Base-by-base conservation (phyloP, 2,329 filamentous ascomycete genomes). In the Ophiosphaerella herpotricha region DNA sequence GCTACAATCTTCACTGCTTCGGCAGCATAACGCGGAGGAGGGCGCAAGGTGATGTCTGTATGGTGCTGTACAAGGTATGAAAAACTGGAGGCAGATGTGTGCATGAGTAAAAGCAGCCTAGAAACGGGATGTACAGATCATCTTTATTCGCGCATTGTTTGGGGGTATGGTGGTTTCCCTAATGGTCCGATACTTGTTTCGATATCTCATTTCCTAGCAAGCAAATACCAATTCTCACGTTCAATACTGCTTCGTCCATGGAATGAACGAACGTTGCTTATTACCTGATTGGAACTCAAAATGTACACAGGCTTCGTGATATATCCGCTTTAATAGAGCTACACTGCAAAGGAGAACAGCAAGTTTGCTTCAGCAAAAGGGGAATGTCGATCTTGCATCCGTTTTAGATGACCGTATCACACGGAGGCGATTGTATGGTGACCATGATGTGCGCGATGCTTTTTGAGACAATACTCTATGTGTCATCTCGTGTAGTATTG, bases 371-470 rank as follows among this genome's bases (percentile, higher is more conserved):
- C 39, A 46, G 39, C 39, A 16, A 29, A 32, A 37, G 21, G 12
- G 23, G 32, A 23, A 32, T 24, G 9, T 47, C 23, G 13, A 14
- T 65, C 51, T 65, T 12, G 61, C 62, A 65, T 56, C 62, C 62
- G 52, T 42, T 65, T 64, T 65, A 65, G 62, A 61, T 64, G 62
- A 50, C 50, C 33, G 48, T 31, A 50, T 57, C 35, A 49, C 53
- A 62, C 41, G 48, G 52, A 44, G 50, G 47, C 37, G 38, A 21
- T 50, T 14, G 48, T 35, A 39, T 47, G 57, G 26, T 46, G 56
- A 57, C 51, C 62, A 64, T 64, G 62, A 65, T 65, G 62, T 65
- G 50, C 54, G 57, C 33, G 58, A 62, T 56, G 59, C 54, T 24
- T 43, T 46, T 32, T 34, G 33, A 35, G 33, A 16, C 14, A 35